These are phyloP conservation scores for Coemansia sp. DNA, from an alignment of 192 early-diverging fungal genomes.

Conservation along the genomic window DNA sequence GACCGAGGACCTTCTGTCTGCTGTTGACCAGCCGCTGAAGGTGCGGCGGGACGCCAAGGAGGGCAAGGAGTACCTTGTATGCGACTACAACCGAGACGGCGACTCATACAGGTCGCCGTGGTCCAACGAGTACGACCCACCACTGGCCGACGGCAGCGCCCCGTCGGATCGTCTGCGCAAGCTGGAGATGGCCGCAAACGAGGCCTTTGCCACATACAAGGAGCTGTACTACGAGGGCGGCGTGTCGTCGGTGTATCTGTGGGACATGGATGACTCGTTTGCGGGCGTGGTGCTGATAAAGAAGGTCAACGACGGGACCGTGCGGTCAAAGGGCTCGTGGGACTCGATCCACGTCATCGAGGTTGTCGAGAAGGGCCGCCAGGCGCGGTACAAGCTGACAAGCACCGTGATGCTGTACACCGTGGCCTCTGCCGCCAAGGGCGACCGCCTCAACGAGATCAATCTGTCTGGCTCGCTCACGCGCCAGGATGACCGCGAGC, in stretches of 20 bases:
- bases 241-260: constrained; percentile 95
- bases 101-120: constrained; percentile 95
- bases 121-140: constrained; percentile 93
- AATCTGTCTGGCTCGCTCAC: constrained; percentile 93
- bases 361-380: constrained; percentile 79
- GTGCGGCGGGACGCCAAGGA: constrained; percentile 66
- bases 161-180: constrained; percentile 82
- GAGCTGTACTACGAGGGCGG: constrained; percentile 92
- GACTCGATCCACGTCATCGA: constrained; percentile 98
- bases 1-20: constrained; percentile 86
- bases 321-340: constrained; percentile 87
- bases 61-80: constrained; percentile 83
- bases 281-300: constrained; percentile 94
- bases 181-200: constrained; percentile 89
- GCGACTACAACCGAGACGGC: constrained; percentile 97
- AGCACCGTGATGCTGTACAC: constrained; percentile 96
- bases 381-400: constrained; percentile 93
- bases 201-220: constrained; percentile 94
- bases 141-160: constrained; percentile 70
- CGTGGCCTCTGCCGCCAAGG: constrained; percentile 62
- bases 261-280: constrained; percentile 87
- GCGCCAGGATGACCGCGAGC: constrained; percentile 86
- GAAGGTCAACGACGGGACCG: constrained; percentile 78
- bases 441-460: constrained; percentile 59
- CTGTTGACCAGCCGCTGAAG: constrained; percentile 92